Evolutionary conservation across 1,284 basidiomycete genomes (phyloP).

Genomic region (Vanrija pseudolonga): DNA sequence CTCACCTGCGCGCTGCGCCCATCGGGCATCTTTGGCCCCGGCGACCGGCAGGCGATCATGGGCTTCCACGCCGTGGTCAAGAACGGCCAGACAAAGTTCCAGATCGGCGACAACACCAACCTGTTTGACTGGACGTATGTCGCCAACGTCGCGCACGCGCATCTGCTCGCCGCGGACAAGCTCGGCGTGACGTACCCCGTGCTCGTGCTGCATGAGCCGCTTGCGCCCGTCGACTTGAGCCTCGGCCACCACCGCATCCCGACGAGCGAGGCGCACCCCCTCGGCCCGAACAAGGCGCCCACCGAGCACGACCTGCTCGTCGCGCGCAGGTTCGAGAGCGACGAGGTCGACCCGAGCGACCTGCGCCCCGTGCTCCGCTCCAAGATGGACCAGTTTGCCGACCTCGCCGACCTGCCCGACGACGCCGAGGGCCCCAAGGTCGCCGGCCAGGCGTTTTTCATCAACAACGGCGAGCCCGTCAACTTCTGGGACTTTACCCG

Average conservation of each 20-base stretch:
- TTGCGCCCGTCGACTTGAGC: constrained; percentile 63
- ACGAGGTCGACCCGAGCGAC: constrained; percentile 47
- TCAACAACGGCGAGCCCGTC: constrained; percentile 94
- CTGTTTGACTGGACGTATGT: constrained; percentile 98
- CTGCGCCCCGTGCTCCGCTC: constrained; percentile 61
- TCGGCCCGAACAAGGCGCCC: constrained; percentile 69
- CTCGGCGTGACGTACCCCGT: constrained; percentile 45
- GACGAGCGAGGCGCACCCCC: constrained; percentile 69
- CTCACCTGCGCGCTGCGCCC: constrained; percentile 87
- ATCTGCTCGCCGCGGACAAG: constrained; percentile 84
- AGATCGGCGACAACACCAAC: constrained; percentile 91
- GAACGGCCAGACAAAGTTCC: constrained; percentile 76
- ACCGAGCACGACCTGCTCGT: constrained; percentile 58
- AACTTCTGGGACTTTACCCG: constrained; percentile 96
- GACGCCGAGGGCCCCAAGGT: constrained; percentile 52
- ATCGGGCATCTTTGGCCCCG: constrained; percentile 95
- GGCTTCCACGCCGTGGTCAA: constrained; percentile 79
- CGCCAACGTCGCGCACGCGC: constrained; percentile 90
- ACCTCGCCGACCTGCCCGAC: constrained; percentile 41
- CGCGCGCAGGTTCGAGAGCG: constrained; percentile 59
- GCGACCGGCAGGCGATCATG: constrained; percentile 81
- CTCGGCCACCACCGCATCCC: constrained; percentile 63
- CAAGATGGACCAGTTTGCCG: constrained; percentile 55
- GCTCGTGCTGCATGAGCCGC: constrained; percentile 56
- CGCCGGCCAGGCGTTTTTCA: constrained; percentile 92